Percentiles rank a stretch among this genome's conserved stretches.
Evolutionary conservation across 208 protist species (phyloP).

Genomic region (Novymonas esmeraldas): DNA sequence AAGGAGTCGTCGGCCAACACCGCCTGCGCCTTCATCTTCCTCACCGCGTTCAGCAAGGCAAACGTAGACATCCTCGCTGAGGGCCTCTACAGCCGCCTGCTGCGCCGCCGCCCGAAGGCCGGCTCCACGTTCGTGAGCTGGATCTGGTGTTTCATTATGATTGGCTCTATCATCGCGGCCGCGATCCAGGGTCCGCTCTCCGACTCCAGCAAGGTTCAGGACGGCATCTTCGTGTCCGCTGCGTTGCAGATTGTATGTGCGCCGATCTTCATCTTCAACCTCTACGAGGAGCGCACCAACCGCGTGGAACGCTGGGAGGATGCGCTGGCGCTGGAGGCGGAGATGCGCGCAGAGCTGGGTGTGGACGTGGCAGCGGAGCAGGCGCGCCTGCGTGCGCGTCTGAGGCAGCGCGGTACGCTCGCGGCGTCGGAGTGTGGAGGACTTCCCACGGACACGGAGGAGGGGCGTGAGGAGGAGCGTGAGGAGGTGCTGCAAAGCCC

Average conservation of each 20-base stretch:
- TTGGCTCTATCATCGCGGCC: conserved; percentile 46
- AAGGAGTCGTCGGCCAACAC: conserved; percentile 39
- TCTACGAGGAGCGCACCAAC: conserved; percentile 66
- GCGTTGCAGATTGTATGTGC: conserved; percentile 46
- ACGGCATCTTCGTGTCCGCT: conserved; percentile 56
- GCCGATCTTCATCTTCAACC: conserved; percentile 63
- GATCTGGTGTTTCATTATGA: conserved; percentile 68
- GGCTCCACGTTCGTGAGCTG: conserved; percentile 62
- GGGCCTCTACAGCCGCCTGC: conserved; percentile 74
- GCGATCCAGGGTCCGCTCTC: conserved; percentile 58
- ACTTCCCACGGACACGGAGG: not conserved
- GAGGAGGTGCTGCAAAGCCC: no score
- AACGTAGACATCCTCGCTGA: conserved; percentile 78
- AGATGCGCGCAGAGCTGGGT: conserved; percentile 33
- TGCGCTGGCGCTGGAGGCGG: conserved; percentile 26
- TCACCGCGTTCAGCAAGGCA: conserved; percentile 48
- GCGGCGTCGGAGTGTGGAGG: not conserved
- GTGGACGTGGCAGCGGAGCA: conserved; percentile 10
- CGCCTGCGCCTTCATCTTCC: conserved; percentile 56
- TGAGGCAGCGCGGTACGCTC: not conserved
- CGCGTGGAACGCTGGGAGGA: conserved; percentile 52
- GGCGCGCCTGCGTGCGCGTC: conserved; percentile 8
- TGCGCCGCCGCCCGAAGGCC: conserved; percentile 46
- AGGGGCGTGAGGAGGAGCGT: not conserved
- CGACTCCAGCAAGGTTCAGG: conserved; percentile 34